Evolutionary conservation across 257 asterid species (phyloP).

Genomic region (Solanum pinnatisectum): DNA sequence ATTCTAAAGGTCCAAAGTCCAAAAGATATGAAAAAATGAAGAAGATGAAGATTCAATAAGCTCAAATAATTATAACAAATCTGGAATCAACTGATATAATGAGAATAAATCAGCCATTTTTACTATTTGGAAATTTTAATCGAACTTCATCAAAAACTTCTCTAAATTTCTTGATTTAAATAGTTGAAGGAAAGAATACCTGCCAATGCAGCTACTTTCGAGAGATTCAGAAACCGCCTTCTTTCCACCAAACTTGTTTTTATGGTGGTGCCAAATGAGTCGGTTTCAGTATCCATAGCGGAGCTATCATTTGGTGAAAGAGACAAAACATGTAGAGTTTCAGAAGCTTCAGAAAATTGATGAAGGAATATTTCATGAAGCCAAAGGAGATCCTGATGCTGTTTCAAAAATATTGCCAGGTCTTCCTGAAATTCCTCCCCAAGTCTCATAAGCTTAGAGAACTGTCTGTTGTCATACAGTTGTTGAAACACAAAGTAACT

Average conservation of each 20-base stretch:
- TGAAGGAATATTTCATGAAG: conserved; percentile 84
- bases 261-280: conserved; percentile 13
- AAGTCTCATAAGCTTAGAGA: conserved; percentile 70
- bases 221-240: conserved; percentile 69
- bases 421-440: conserved; percentile 90
- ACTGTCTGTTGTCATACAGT: conserved; percentile 57
- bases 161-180: background rate
- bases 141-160: background rate
- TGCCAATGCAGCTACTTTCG: conserved; percentile 80
- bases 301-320: conserved; percentile 47
- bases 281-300: conserved; percentile 24
- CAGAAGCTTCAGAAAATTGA: conserved; percentile 84
- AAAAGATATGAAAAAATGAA: background rate
- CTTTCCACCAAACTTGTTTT: conserved; percentile 53
- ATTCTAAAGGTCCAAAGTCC: background rate
- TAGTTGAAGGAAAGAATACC: conserved; percentile 32
- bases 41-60: background rate
- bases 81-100: background rate
- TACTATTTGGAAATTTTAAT: background rate
- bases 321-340: conserved; percentile 66
- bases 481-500: conserved; percentile 78
- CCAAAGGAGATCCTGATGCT: conserved; percentile 74
- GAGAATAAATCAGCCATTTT: background rate
- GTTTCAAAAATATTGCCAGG: conserved; percentile 59
- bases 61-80: background rate